Conservation (phyloP, 305 asterid genomes). For the Fraxinus paxiana region DNA sequence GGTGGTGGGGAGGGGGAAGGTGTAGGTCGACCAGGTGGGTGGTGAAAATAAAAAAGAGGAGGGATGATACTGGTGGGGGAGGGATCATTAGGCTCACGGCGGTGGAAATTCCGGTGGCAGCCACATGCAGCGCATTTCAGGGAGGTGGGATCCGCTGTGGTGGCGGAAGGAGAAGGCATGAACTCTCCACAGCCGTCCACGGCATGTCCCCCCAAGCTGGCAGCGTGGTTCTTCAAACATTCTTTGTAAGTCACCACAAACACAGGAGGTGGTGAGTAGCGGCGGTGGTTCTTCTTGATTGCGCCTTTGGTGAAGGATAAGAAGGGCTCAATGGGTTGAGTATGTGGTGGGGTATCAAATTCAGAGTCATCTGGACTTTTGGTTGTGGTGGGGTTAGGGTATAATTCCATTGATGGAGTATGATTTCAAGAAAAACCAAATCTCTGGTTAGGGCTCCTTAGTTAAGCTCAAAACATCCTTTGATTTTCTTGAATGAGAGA, state of each 20-base stretch:
- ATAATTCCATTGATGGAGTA: constrained; percentile 42
- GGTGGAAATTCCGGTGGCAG: constrained; percentile 57
- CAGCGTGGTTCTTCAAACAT: constrained; percentile 84
- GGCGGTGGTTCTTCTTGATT: constrained; percentile 17
- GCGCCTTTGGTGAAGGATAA: constrained; percentile 24
- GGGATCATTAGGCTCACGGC: constrained; percentile 31
- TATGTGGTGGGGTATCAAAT: constrained; percentile 63
- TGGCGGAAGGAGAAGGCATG: constrained; percentile 41
- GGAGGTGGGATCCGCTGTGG: constrained; percentile 27
- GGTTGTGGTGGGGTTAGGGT: constrained; percentile 40
- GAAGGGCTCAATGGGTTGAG: constrained; percentile 28
- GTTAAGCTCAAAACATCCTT: neutral
- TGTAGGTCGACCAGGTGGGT: constrained; percentile 21
- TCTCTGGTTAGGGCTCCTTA: constrained; percentile 1
- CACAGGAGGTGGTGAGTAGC: constrained; percentile 23
- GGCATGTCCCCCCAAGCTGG: constrained; percentile 65
- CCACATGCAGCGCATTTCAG: constrained; percentile 49
- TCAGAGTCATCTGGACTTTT: constrained; percentile 42
- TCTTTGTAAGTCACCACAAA: constrained; percentile 37
- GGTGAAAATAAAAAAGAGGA: constrained; percentile 30
- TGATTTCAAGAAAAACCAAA: neutral
- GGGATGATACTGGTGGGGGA: constrained; percentile 19
- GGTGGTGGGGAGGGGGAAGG: constrained; percentile 15
- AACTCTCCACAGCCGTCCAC: constrained; percentile 91
- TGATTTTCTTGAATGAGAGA: constrained; percentile 7